Evolutionary conservation across 106 monocot species (phyloP), one percentile per base, ranked within the genome.

Genomic region (Posidonia australis): DNA sequence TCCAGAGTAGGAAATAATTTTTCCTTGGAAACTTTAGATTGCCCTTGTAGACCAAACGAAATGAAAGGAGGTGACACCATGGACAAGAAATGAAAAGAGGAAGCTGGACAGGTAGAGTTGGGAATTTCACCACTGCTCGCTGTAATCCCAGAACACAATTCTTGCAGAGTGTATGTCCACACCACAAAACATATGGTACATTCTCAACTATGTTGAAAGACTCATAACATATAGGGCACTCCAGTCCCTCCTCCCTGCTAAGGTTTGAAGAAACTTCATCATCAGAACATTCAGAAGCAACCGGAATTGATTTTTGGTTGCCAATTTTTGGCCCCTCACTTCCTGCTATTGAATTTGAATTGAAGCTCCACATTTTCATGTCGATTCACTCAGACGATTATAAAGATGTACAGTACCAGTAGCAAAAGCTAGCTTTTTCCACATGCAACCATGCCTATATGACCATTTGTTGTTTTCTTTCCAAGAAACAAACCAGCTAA

Each of bases 171-270:
- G 66, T 74, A 58, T 74, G 74, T n/a, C 74, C 74, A 12, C 74
- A 74, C 74, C 74, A 74, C 14, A 74, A 47, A 16, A 74, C 74
- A 14, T 74, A 74, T 5, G 74, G 74, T 22, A 74, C 31, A 30
- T 74, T 74, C 66, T 74, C 74, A 45, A 74, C 74, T 9, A 74
- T 74, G 74, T 74, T 74, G 58, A 74, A 74, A 16, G 74, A 74
- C 36, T 74, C 74, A 56, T 47, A 74, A 30, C 74, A 74, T 4
- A 74, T 74, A 19, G 65, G 73, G 18, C 74, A 74, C 2, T 74
- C 74, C 47, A 74, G 44, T 23, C 64, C 58, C 46, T 74, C 74
- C 14, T 74, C 74, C 47, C 74, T 48, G 31, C 74, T 66, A 20
- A 48, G 30, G 23, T 66, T 57, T 48, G 74, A 74, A 66, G 74